Evolutionary conservation across 176 grass and related monocot species (phyloP), one percentile per base, ranked within the genome.

Genomic region (Oryza rufipogon): DNA sequence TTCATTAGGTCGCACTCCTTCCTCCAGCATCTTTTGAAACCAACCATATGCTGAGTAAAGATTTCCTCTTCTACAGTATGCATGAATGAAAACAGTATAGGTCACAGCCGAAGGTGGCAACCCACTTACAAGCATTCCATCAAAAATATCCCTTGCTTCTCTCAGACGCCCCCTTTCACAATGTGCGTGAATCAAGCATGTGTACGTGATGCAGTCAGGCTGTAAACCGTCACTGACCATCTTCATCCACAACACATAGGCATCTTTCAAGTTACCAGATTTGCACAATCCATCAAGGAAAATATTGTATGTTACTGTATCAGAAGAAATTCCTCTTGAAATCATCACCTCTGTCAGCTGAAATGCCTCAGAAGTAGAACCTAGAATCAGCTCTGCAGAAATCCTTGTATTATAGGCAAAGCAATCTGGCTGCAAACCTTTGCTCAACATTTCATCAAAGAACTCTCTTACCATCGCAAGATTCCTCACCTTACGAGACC

Each of bases 351-450:
- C 89, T 67, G 44, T 91, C 87, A 92, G 64, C 42, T 87, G 83
- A 80, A 92, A 88, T 82, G 68, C 86, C 13, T 83, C 48, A 9
- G 39, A 88, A 80, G 67, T 68, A 82, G 71, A 7, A 42, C 90
- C 86, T 72, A 97, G 76, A 47, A 44, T 85, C 51, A 90, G 58
- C 58, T 90, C 79, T 0, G 61, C 73, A 2, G 39, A 80, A 71
- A 94, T 92, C 64, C 86, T 93, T 80, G 88, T 79, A 38, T 85
- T 91, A 76, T 94, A 94, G 74, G 92, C 90, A 89, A 90, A 88
- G 63, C 67, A 87, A 86, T 94, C 87, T 65, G 79, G 80, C 70
- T 80, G 73, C 47, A 92, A 75, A 79, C 87, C 80, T 65, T 92
- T 87, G 32, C 13, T 48, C 61, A 90, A 74, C 89, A 92, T 97